A percentile compares a stretch with the other conserved stretches of the same genome.
Conservation (phyloP, 352 stramenopile species). For the Pythium brachiatum region DNA sequence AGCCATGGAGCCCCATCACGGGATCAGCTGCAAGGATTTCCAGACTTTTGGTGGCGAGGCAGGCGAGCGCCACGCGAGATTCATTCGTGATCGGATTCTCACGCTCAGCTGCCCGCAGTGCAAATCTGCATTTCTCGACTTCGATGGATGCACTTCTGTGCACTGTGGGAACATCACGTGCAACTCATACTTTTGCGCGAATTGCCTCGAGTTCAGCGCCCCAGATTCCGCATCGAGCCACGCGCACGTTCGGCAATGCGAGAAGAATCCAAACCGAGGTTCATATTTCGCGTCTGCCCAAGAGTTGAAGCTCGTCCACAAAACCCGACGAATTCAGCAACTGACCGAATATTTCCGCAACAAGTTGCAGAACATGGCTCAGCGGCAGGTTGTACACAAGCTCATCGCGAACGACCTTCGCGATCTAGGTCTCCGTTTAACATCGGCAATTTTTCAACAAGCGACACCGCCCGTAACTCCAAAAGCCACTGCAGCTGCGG, state of each 20-base stretch:
- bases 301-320: slow-evolving; percentile 3
- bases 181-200: slow-evolving; percentile 21
- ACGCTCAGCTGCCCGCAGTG: slow-evolving; percentile 25
- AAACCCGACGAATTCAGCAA: background rate
- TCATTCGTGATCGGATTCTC: slow-evolving; percentile 23
- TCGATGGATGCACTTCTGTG: slow-evolving; percentile 25
- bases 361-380: background rate
- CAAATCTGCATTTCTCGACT: slow-evolving; percentile 26
- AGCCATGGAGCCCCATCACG: slow-evolving; percentile 2
- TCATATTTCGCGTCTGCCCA: slow-evolving; percentile 5
- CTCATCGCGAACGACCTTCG: background rate
- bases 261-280: slow-evolving; percentile 15
- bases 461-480: background rate
- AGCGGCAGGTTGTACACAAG: background rate
- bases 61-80: slow-evolving; percentile 7
- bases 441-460: too few relatives aligned
- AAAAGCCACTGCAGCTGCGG: background rate
- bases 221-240: slow-evolving; percentile 4
- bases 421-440: background rate
- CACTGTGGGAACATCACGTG: slow-evolving; percentile 21
- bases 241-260: slow-evolving; percentile 16
- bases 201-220: slow-evolving; percentile 14
- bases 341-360: slow-evolving; percentile 5
- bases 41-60: background rate
- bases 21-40: slow-evolving; percentile 12